phyloP scores from a whole-genome alignment of 805 yeast species.

The Teunomyces cretensis region DNA sequence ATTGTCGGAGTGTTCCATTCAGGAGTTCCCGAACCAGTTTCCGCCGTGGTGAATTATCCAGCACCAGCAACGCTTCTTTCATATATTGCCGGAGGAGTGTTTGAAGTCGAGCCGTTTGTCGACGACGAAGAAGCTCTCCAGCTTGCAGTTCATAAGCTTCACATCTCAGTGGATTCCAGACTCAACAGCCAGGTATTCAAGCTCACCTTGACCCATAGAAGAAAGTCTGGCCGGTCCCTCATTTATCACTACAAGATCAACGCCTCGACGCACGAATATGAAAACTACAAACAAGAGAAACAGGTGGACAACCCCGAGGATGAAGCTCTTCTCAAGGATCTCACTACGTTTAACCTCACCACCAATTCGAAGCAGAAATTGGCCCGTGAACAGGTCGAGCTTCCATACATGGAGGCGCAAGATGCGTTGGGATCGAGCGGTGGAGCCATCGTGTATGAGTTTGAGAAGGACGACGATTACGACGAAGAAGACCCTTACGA shows the following conservation, averaged over 20 bases:
- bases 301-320: constrained; percentile 38
- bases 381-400: constrained; percentile 81
- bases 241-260: constrained; percentile 56
- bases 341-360: constrained; percentile 85
- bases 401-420: constrained; percentile 93
- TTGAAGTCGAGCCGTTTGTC: constrained; percentile 55
- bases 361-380: constrained; percentile 72
- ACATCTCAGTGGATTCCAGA: constrained; percentile 45
- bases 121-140: constrained; percentile 46
- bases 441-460: constrained; percentile 95
- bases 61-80: constrained; percentile 49
- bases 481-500: constrained; percentile 98
- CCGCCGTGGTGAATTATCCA: constrained; percentile 50
- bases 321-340: constrained; percentile 57
- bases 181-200: constrained; percentile 49
- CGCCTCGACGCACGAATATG: constrained; percentile 43
- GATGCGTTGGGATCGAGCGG: constrained; percentile 57
- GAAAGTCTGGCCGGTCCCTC: constrained; percentile 83
- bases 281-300: constrained; percentile 18
- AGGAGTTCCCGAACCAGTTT: constrained; percentile 39
- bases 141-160: constrained; percentile 34
- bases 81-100: constrained; percentile 73
- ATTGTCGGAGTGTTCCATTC: constrained; percentile 39
- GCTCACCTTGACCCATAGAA: constrained; percentile 59
- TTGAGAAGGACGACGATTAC: constrained; percentile 94